phyloP scores from a whole-genome alignment of 164 flowering plant species.

The Umbilicus rupestris region DNA sequence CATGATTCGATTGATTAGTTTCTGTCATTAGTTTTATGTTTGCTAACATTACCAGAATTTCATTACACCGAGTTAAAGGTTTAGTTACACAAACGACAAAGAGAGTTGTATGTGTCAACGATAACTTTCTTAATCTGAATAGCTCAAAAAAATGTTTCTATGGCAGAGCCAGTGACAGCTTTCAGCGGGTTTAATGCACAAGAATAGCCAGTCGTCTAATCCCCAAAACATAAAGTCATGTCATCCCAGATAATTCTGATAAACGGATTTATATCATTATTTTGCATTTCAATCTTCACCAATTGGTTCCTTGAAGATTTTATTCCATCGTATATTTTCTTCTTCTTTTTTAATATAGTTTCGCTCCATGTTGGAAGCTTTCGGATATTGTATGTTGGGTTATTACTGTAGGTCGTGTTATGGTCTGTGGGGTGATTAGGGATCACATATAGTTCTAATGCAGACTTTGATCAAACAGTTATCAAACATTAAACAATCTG shows the following conservation, averaged over 20 bases:
- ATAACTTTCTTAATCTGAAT: background rate
- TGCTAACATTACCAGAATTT: background rate
- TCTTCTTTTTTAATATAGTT: background rate
- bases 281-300: background rate
- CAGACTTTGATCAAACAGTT: background rate
- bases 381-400: background rate
- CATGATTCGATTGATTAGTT: background rate
- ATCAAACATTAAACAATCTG: background rate
- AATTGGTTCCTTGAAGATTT: background rate
- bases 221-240: background rate
- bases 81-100: background rate
- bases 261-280: background rate
- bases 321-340: background rate
- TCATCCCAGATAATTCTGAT: background rate
- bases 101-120: background rate
- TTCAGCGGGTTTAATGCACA: background rate
- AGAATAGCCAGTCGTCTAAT: background rate
- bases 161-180: background rate
- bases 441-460: background rate
- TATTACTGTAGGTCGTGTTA: background rate
- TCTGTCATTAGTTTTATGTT: background rate
- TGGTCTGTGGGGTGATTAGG: background rate
- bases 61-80: background rate
- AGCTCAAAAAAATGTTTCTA: background rate
- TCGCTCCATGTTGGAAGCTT: background rate